Base-by-base conservation (phyloP, 2,329 filamentous ascomycete genomes). In the Elsinoe fawcettii region DNA sequence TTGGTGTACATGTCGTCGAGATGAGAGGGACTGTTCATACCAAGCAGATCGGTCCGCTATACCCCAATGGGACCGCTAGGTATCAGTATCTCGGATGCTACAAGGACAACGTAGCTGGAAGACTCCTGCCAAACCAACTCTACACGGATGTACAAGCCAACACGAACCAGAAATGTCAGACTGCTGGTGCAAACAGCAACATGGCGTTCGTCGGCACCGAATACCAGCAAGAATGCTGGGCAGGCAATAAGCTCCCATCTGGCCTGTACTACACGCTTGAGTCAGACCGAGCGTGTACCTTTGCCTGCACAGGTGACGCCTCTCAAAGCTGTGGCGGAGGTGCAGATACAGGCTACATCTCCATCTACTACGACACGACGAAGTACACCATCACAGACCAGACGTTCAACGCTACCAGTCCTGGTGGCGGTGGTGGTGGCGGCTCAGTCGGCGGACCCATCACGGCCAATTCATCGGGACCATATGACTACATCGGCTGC, bases 311-410 rank as follows among this genome's bases (percentile, higher is more conserved):
- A 0, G 79, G 78, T 1, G 71, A 76, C 34, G 57, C 77, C 25
- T 73, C 74, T 58, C 69, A 80, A 62, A 69, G 76, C n/a, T 82
- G 79, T 43, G 79, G 79, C 53, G 79, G 79, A 7, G 20, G 20
- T 7, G 23, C 34, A 2, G 71, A 70, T 7, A 74, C 73, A 7
- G 60, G 70, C 0, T 80, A 72, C 61, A 75, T 81, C 55, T 79
- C 77, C n/a, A 62, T 81, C 1, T 81, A 79, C 55, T 74, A 73
- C 3, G 71, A 74, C 54, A 51, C 46, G 20, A 51, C 46, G 5
- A 61, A 62, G 23, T 65, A 66, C 37, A 63, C 65, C 46, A 56
- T 61, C 6, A 64, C 60, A 3, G 63, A 66, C 5, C 63, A 63
- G 43, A 55, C 65, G 47, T 61, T 60, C 9, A 46, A 62, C 16